Base-by-base conservation (phyloP, 768 basidiomycete genomes). In the Russula griseocarnosa region DNA sequence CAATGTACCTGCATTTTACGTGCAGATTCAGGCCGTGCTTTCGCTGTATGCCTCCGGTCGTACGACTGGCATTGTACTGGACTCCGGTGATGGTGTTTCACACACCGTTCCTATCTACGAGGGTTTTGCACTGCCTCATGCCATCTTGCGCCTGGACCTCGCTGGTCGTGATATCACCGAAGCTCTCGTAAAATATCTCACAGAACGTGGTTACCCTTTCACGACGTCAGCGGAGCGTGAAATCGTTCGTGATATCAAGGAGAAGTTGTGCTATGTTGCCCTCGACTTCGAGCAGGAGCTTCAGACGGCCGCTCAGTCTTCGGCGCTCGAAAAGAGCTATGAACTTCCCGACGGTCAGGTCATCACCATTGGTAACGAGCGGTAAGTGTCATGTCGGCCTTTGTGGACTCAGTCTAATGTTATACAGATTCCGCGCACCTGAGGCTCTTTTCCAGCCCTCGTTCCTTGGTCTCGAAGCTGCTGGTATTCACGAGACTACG, bases 101-200 rank as follows among this genome's bases (percentile, higher is more conserved):
- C 94, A 97, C 83, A 93, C 91, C 32, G 94, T 97, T 40, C 94
- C 94, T 67, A 96, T 97, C 73, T 97, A 96, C 79, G 94, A 97
- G 76, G 94, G 86, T 77, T 96, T 93, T 80, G 78, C 90, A 49
- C 83, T 97, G 51, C 93, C 93, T 51, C 94, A 97, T 75, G 92
- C 94, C 70, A 95, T 97, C 73, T 84, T 87, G 61, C 88, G 94
- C 78, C 82, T 97, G 68, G 94, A 97, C 76, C 82, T 93, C 71
- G 90, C 94, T 65, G 94, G 94, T 67, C 89, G 94, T 76, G 94
- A 97, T 75, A 76, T 97, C 74, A 96, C 94, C 66, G 86, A 87
- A 62, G 86, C 79, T 75, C 76, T 94, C 70, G 83, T 88, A 82
- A 92, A 92, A 80, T 86, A 88, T 71, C 77, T 94, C 73, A 88